Base-by-base conservation (phyloP, 305 asterid species). In the Fraxinus floribunda region DNA sequence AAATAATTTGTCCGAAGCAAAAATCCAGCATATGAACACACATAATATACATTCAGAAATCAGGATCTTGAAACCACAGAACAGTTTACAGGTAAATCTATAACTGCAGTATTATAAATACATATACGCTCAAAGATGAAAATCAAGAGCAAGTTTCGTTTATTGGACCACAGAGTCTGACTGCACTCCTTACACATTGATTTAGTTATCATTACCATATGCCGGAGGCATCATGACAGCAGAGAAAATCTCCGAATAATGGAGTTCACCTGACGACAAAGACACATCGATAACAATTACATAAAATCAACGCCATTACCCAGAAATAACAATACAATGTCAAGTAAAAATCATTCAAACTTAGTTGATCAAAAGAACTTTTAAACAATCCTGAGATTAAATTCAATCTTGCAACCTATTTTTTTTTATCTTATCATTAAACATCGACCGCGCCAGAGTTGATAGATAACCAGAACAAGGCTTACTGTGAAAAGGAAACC, bases 401-500 rank as follows among this genome's bases (percentile, higher is more conserved):
- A 20, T 76, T 9, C 34, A 35, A 39, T 24, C 62, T 18, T 29
- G 15, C 49, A 26, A 5, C 44, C 78, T 74, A 88, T 85, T 89
- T 91, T 66, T 91, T 41, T 95, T 91, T 41, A 41, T 16, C 46
- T 8, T 22, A 52, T 35, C 41, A 30, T 46, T 77, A 39, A 49
- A 15, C 15, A 3, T 29, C 13, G 15, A 4, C 52, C n/a, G 10
- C 1, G 41, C 79, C 29, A 77, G 49, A 52, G 30, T 6, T 5
- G 46, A 29, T 30, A 52, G 13, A 34, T 46, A 77, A 77, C 76
- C 41, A 32, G 29, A 55, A 30, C 10, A 79, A 60, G 68, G 36
- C 89, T 86, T 84, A 91, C 94, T 88, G 74, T 66, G 79, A 75
- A 71, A 84, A 81, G 82, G 80, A 76, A 80, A 83, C 52, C 80